Percentiles rank a stretch among this genome's conserved stretches.
These are phyloP conservation scores for Macaranga tanarius DNA, from an alignment of 441 rosid species.

Conservation along the genomic window DNA sequence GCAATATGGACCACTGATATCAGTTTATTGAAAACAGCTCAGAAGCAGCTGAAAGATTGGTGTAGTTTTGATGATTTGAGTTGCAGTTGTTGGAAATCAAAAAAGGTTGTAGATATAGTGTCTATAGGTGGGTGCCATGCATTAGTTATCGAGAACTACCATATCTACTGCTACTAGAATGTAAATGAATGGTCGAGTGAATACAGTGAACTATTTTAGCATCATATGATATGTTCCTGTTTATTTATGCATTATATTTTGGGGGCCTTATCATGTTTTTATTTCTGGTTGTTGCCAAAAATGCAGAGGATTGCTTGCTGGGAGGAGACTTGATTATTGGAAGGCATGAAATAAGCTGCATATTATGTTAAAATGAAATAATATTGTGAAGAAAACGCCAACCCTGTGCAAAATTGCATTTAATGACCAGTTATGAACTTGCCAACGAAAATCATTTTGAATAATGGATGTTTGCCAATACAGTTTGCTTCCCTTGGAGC, in stretches of 20 bases:
- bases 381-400: slow-evolving; percentile 13
- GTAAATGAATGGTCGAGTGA: not conserved
- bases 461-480: slow-evolving; percentile 16
- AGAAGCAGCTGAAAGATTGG: too few species aligned
- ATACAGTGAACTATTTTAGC: too few species aligned
- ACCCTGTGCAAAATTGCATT: not conserved
- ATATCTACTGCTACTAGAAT: too few species aligned
- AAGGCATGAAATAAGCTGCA: slow-evolving; percentile 18
- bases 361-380: slow-evolving; percentile 21
- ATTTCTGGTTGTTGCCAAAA: not conserved
- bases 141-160: not conserved
- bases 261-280: not conserved
- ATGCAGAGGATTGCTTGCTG: slow-evolving; percentile 25
- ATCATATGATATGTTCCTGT: not conserved
- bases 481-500: slow-evolving; percentile 14
- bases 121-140: too few species aligned
- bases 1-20: too few species aligned
- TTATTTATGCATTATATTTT: not conserved
- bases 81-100: too few species aligned
- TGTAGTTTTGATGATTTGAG: too few species aligned
- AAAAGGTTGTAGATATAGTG: too few species aligned
- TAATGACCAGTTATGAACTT: not conserved
- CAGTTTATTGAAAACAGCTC: too few species aligned
- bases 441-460: slow-evolving; percentile 10
- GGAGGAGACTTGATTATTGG: slow-evolving; percentile 7